phyloP scores from a whole-genome alignment of 78 protist species.

The Pigoraptor vietnamica region DNA sequence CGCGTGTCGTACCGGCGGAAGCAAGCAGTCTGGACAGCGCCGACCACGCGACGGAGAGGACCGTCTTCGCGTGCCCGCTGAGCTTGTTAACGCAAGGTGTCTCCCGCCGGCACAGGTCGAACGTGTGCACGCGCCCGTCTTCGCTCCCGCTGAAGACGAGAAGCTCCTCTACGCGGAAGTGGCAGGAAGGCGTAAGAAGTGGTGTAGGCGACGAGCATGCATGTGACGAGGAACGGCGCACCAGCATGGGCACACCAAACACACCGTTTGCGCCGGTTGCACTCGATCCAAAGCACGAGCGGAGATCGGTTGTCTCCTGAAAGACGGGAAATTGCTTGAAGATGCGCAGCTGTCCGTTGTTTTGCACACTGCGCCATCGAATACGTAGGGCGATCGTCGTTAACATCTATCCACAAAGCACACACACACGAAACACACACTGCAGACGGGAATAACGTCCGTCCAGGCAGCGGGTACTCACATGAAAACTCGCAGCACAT shows the following conservation, averaged over 20 bases:
- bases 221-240: neutral
- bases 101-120: neutral
- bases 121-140: neutral
- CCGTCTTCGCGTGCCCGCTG: neutral
- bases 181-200: no score
- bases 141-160: neutral
- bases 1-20: neutral
- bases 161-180: neutral
- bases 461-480: neutral
- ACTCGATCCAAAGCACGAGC: neutral
- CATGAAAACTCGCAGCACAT: neutral
- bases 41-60: neutral
- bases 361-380: neutral
- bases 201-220: neutral
- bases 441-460: neutral
- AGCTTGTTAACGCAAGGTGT: neutral
- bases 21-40: neutral
- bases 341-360: neutral
- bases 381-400: neutral
- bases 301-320: neutral
- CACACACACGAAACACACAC: neutral
- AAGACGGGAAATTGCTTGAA: neutral
- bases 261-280: neutral
- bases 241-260: neutral
- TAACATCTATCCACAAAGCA: neutral